Evolutionary conservation across 352 stramenopile species (phyloP), one percentile per base, ranked within the genome.

Genomic region (Phytopythium boreale): DNA sequence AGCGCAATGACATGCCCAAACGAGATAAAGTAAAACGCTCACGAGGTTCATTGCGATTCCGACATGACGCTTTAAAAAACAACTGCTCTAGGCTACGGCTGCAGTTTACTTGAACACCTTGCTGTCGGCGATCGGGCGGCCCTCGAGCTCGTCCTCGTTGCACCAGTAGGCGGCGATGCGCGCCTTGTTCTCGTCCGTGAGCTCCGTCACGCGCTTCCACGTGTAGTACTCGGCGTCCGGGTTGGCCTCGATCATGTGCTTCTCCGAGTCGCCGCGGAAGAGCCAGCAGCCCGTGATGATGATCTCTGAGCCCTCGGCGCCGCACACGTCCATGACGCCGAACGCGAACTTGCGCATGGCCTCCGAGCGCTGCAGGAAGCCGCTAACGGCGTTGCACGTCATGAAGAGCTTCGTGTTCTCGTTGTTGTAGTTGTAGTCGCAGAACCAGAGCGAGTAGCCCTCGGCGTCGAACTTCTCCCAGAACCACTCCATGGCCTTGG

Each of bases 341-440:
- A 98, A 98, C 22, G 87, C 86, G 79, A 92, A 97, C 83, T 97
- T 98, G 64, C 93, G 82, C 66, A 98, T 89, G 44, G 88, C 91
- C 64, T 97, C 93, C 60, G 80, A 92, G 55, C 93, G 83, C 78
- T 98, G 93, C 55, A 97, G 69, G 80, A 98, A 98, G 58, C 93
- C 93, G 64, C 82, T 78, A 56, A 97, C 82, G 58, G 96, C 84
- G 76, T 98, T 98, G 72, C 80, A 89, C 63, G 83, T 94, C 92
- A 97, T 98, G 82, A 98, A 98, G 57, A 92, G 75, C 68, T 90
- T 90, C 62, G 88, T 96, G 80, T 97, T 96, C 69, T 98, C 93
- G 24, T 90, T 82, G 74, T 97, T 96, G 76, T 98, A 97, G 68
- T 97, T 97, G 84, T 98, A 98, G 59, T 92, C 77, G 69, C 80